Evolutionary conservation across 148 eudicot species (phyloP).

Genomic region (Rhododendron molle): DNA sequence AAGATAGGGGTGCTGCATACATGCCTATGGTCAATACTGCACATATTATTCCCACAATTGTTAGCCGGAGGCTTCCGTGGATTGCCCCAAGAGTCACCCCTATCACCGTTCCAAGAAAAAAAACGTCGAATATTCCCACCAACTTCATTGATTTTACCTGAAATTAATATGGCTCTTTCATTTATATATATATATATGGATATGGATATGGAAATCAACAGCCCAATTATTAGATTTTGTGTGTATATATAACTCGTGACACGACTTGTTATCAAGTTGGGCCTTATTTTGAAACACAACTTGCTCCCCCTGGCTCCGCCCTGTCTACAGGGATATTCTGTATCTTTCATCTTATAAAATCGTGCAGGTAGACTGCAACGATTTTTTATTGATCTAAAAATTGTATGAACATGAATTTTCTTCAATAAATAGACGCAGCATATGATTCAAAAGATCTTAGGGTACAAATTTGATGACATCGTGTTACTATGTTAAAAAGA

Average conservation of each 20-base stretch:
- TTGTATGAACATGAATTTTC: too few species aligned
- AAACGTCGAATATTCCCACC: slow-evolving; percentile 26
- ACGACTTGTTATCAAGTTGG: too few species aligned
- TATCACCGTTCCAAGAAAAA: slow-evolving; percentile 28
- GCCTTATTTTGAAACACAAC: too few species aligned
- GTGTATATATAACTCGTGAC: background rate
- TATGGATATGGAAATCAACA: background rate
- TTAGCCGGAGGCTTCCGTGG: slow-evolving; percentile 2
- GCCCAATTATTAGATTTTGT: background rate
- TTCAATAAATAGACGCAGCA: too few species aligned
- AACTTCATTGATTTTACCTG: slow-evolving; percentile 30
- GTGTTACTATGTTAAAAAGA: too few species aligned
- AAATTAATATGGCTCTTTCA: background rate
- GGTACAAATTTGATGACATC: too few species aligned
- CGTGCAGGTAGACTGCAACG: too few species aligned
- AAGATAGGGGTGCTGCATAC: slow-evolving; percentile 24
- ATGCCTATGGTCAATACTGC: slow-evolving; percentile 15
- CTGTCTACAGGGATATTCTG: too few species aligned
- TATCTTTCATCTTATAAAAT: too few species aligned
- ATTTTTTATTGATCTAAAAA: too few species aligned
- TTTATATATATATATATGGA: background rate
- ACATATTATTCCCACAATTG: slow-evolving; percentile 15
- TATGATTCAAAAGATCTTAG: too few species aligned
- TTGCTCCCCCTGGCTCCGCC: too few species aligned
- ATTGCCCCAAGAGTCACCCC: slow-evolving; percentile 12